Base-by-base conservation (phyloP, 2,329 filamentous ascomycete genomes). In the Domatiomyces globalis region DNA sequence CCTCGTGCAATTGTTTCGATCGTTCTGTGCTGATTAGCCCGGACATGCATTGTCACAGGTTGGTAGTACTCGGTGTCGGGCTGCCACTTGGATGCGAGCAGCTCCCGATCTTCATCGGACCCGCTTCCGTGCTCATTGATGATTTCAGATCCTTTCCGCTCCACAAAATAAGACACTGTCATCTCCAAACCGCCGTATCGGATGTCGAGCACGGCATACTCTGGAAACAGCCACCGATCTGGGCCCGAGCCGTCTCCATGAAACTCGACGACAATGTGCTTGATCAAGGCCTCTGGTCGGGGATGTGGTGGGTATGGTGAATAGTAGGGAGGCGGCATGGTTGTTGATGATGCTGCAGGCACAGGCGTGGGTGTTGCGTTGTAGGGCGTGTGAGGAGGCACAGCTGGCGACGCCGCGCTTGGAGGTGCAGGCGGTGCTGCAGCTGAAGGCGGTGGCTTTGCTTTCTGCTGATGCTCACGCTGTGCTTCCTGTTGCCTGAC, bases 31-130 rank as follows among this genome's bases (percentile, higher is more conserved):
- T 75, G 71, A 22, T 69, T 65, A 47, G 75, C 73, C 39, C 73
- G 70, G 43, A 83, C 70, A 43, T 77, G 73, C 54, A 81, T 75
- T 1, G 79, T 83, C 48, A 74, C 65, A 12, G 72, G 72, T 58
- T 74, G 71, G 61, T 72, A 74, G 58, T 72, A 74, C 55, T 72
- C 71, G 55, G 69, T 69, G 2, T 55, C 56, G n/a, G 53, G 46
- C 27, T 71, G 70, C 15, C 67, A 65, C 55, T 67, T 70, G 25
- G 58, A 48, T 17, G 60, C 69, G 59, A 45, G 62, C 55, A 22
- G 25, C 49, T 22, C 29, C 3, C 50, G 49, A 22, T 54, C 51
- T 22, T 43, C 53, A 5, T 47, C 8, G 10, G 33, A 17, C 18
- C 49, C 51, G 7, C n/a, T 25, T 2, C 51, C 53, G n/a, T 48